These are phyloP conservation scores for Brasilioporus rufonigricans DNA, from an alignment of 768 basidiomycete genomes.

Conservation along the genomic window DNA sequence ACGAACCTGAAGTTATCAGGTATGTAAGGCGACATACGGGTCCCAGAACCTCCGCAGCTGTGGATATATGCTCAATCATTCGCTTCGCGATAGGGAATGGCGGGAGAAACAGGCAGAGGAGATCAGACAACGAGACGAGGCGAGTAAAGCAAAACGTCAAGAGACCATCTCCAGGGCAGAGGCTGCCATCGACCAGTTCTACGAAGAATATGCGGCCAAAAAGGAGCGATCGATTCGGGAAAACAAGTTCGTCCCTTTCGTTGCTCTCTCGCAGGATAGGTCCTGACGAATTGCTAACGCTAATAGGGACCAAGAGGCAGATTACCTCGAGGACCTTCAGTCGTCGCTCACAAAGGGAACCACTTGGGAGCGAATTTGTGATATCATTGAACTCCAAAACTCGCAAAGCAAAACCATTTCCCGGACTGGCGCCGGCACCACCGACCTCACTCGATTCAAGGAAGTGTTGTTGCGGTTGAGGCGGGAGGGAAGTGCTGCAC, in stretches of 20 bases:
- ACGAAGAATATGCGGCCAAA: slow-evolving; percentile 82
- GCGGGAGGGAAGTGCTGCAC: slow-evolving; percentile 88
- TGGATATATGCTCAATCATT: background rate
- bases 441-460: slow-evolving; percentile 87
- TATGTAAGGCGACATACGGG: slow-evolving; percentile 40
- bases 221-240: slow-evolving; percentile 89
- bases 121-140: slow-evolving; percentile 80
- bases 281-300: background rate
- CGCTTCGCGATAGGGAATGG: slow-evolving; percentile 64
- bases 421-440: slow-evolving; percentile 76
- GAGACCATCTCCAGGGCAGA: slow-evolving; percentile 85
- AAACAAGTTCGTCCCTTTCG: slow-evolving; percentile 74
- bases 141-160: slow-evolving; percentile 69
- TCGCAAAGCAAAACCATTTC: slow-evolving; percentile 97
- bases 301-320: slow-evolving; percentile 58
- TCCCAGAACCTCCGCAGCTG: no score
- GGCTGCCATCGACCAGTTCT: slow-evolving; percentile 85
- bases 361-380: slow-evolving; percentile 94
- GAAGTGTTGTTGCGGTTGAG: slow-evolving; percentile 87
- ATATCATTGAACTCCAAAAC: slow-evolving; percentile 84
- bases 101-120: slow-evolving; percentile 81
- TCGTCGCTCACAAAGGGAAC: slow-evolving; percentile 84
- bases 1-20: slow-evolving; percentile 87
- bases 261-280: background rate
- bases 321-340: slow-evolving; percentile 59